Percentiles rank a stretch among this genome's conserved stretches.
Evolutionary conservation across 768 basidiomycete genomes (phyloP).

Genomic region (Tremella mesenterica): DNA sequence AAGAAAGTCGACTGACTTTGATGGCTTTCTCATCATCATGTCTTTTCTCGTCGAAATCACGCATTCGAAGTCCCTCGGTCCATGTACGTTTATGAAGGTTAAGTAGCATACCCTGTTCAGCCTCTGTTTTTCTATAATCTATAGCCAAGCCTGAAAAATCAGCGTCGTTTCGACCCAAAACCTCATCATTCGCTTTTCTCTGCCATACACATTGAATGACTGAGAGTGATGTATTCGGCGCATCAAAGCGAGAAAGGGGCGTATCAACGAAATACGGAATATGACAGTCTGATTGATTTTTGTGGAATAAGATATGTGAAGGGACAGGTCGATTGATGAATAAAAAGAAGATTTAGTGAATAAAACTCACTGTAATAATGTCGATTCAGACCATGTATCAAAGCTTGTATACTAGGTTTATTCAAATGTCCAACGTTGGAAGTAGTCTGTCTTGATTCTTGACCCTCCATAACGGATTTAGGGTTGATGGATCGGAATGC

Average conservation of each 20-base stretch:
- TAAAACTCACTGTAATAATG: conserved; percentile 66
- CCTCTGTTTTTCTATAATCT: conserved; percentile 95
- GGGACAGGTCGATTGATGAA: too few relatives aligned
- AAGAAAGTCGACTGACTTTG: conserved; percentile 63
- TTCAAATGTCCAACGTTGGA: conserved; percentile 98
- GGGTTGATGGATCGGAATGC: conserved; percentile 96
- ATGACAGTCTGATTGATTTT: too few relatives aligned
- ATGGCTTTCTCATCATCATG: conserved; percentile 84
- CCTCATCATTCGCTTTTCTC: background rate
- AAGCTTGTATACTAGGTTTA: conserved; percentile 96
- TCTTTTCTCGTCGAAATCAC: conserved; percentile 81
- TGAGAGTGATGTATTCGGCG: too few relatives aligned
- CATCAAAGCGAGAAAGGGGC: too few relatives aligned
- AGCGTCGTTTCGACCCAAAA: background rate
- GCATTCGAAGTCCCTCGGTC: conserved; percentile 90
- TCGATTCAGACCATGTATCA: conserved; percentile 93
- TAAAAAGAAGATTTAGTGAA: background rate
- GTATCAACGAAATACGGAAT: too few relatives aligned
- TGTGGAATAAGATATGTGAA: too few relatives aligned
- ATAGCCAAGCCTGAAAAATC: conserved; percentile 58
- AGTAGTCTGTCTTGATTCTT: conserved; percentile 93
- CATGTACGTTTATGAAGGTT: conserved; percentile 98
- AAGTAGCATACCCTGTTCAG: conserved; percentile 97
- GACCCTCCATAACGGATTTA: conserved; percentile 75
- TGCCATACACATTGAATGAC: background rate